Base-by-base conservation (phyloP, 805 yeast genomes). In the Millerago galiae region DNA sequence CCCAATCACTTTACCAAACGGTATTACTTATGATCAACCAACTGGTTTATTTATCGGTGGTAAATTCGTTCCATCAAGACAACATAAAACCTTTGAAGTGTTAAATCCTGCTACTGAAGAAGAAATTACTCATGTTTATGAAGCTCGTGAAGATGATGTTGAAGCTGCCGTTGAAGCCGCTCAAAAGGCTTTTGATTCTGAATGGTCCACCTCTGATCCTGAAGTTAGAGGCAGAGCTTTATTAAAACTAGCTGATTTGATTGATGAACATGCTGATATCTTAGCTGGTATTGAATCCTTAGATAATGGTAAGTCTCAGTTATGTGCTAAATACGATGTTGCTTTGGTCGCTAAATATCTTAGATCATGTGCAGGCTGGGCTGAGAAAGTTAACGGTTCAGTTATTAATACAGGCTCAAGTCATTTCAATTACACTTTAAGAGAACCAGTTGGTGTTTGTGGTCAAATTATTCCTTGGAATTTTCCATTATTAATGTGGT, bases 401-500 rank as follows among this genome's bases (percentile, higher is more conserved):
- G 63, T 72, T 46, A 59, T 79, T 44, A 80, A 79, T 57, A 75
- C 88, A 27, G 89, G 86, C 49, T 62, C 67, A 46, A 61, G 75
- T 42, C 81, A 82, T 61, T 75, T 82, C 58, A 73, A 72, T 51
- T 81, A 79, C 65, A 75, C 85, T 42, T 72, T 76, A 61, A 77
- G 81, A 63, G 95, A 86, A 67, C 95, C 96, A 48, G 70, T 83
- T 53, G 95, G 95, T 62, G 95, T 86, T 42, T 82, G 90, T 66
- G 89, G 93, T 48, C 88, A 84, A 61, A 83, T 87, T 55, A 86
- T 85, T 58, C 95, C 96, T 54, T 87, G 95, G 95, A 87, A 87
- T 69, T 87, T 87, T 77, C 96, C 96, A 51, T 70, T 86, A 59
- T 73, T 87, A 68, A 83, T 86, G 82, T 78, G 85, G 70, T 74